Percentiles rank a stretch among this genome's conserved stretches.
Conservation (phyloP, 495 filamentous ascomycete species). For the Daldinia caldariorum region DNA sequence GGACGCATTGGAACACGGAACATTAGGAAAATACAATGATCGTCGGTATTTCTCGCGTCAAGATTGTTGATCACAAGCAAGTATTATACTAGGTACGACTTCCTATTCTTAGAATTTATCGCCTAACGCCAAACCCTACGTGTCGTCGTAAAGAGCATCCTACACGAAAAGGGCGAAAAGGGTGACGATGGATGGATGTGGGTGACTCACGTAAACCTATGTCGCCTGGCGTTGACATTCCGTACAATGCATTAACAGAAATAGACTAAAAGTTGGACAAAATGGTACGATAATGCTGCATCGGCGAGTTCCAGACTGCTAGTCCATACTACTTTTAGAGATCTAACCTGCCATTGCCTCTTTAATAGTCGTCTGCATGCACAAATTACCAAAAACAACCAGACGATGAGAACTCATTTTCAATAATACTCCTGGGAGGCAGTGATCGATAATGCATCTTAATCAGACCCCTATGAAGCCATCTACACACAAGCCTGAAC, state of each 20-base stretch:
- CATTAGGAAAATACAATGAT: background rate
- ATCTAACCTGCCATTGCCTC: constrained; percentile 4
- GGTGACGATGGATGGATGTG: background rate
- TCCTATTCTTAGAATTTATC: background rate
- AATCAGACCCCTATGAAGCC: background rate
- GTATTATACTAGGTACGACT: background rate
- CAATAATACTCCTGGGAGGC: background rate
- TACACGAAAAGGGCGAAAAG: background rate
- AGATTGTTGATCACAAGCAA: background rate
- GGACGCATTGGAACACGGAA: background rate
- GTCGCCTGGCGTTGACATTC: background rate
- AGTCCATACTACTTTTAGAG: background rate
- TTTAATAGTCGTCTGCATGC: background rate
- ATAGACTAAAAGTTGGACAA: background rate
- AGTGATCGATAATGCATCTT: constrained; percentile 14
- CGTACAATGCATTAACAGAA: background rate
- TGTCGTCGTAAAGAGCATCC: background rate
- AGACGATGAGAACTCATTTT: background rate
- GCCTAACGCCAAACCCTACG: background rate
- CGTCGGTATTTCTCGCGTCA: background rate
- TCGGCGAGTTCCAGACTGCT: constrained; percentile 2
- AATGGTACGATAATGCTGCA: constrained; percentile 4
- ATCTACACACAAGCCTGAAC: constrained; percentile 19
- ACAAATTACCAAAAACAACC: background rate
- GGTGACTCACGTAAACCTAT: background rate